Percentiles rank a stretch among this genome's conserved stretches.
phyloP scores from a whole-genome alignment of 768 basidiomycete genomes.

The Rickenella mellea region DNA sequence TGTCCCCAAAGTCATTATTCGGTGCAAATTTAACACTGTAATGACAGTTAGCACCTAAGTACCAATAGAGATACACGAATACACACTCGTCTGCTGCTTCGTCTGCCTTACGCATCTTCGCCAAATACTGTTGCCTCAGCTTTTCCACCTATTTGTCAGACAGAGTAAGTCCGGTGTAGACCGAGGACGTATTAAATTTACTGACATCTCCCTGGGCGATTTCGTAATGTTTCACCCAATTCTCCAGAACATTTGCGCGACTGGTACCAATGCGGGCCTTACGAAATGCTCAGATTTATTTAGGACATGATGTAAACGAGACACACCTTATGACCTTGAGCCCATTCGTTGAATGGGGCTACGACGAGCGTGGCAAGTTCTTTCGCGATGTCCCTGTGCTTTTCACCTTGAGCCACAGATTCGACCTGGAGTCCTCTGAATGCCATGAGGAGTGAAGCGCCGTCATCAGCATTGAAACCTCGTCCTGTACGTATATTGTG shows the following conservation, averaged over 20 bases:
- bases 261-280: slow-evolving; percentile 58
- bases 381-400: slow-evolving; percentile 59
- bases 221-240: slow-evolving; percentile 65
- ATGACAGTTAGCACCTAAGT: slow-evolving; percentile 5
- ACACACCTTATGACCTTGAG: slow-evolving; percentile 57
- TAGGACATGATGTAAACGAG: background rate
- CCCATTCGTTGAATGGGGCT: slow-evolving; percentile 78
- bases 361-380: slow-evolving; percentile 71
- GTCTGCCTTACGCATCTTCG: slow-evolving; percentile 76
- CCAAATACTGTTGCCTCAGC: slow-evolving; percentile 67
- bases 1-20: slow-evolving; percentile 47
- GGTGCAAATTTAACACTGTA: slow-evolving; percentile 83
- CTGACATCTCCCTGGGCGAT: slow-evolving; percentile 54
- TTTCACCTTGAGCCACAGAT: slow-evolving; percentile 59
- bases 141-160: slow-evolving; percentile 37
- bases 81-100: slow-evolving; percentile 92
- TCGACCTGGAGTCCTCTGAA: slow-evolving; percentile 77
- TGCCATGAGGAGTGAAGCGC: slow-evolving; percentile 70
- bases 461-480: slow-evolving; percentile 75
- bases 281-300: slow-evolving; percentile 1
- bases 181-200: slow-evolving; percentile 1
- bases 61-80: background rate
- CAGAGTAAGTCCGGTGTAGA: slow-evolving; percentile 1
- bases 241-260: slow-evolving; percentile 48
- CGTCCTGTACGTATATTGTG: slow-evolving; percentile 26